Percentiles rank a stretch among this genome's conserved stretches.
Evolutionary conservation across 208 protist species (phyloP).

Genomic region (Phytomonas francai): DNA sequence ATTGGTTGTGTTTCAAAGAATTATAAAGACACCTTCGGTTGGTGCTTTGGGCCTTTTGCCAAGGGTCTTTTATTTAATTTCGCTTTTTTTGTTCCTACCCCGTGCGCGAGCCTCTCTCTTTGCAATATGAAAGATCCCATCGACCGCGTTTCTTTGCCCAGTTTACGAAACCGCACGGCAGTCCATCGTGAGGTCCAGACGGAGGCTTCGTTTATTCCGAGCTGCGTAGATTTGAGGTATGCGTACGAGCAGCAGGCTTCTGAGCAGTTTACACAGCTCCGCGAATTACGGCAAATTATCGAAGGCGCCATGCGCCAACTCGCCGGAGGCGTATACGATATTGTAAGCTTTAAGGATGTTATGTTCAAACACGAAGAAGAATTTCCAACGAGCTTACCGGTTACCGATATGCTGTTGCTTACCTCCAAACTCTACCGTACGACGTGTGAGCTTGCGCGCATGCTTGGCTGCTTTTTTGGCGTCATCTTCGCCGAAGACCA

Average conservation of each 20-base stretch:
- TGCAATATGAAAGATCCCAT: neutral
- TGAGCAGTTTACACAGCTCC: constrained; percentile 69
- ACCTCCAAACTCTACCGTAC: constrained; percentile 84
- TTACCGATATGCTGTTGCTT: constrained; percentile 82
- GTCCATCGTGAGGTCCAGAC: constrained; percentile 58
- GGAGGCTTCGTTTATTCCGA: constrained; percentile 66
- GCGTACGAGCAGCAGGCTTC: constrained; percentile 51
- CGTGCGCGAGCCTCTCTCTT: too few species aligned
- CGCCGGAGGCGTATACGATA: constrained; percentile 75
- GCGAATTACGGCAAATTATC: constrained; percentile 62
- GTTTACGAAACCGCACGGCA: constrained; percentile 3
- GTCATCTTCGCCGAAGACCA: constrained; percentile 83
- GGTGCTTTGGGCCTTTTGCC: too few species aligned
- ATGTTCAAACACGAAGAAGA: constrained; percentile 71
- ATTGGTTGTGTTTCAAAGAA: neutral
- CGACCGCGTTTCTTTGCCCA: neutral
- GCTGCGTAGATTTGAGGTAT: constrained; percentile 33
- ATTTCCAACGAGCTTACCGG: constrained; percentile 57
- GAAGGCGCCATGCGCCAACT: constrained; percentile 59
- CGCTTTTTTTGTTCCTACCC: too few species aligned
- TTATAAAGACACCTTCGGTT: too few species aligned
- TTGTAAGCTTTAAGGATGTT: constrained; percentile 86
- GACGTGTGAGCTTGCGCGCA: constrained; percentile 61
- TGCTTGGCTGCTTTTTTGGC: constrained; percentile 83
- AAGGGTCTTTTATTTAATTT: neutral